A percentile compares a stretch with the other conserved stretches of the same genome.
phyloP scores from a whole-genome alignment of 1,284 basidiomycete species.

The Tremellales sp. region DNA sequence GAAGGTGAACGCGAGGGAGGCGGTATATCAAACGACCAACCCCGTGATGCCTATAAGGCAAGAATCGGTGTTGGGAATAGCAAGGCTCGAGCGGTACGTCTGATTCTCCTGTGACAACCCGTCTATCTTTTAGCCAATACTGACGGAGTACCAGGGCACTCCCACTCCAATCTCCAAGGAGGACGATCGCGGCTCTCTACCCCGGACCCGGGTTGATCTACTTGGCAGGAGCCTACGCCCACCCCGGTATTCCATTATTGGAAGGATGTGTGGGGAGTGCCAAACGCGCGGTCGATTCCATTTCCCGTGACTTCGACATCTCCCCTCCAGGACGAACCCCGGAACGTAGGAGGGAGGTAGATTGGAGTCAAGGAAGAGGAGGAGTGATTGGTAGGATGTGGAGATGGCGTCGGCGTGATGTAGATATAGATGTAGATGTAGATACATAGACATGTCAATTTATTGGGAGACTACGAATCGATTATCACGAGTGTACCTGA shows the following conservation, averaged over 20 bases:
- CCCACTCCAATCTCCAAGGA: slow-evolving; percentile 19
- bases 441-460: too few species aligned
- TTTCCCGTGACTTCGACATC: slow-evolving; percentile 10
- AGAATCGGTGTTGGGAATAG: slow-evolving; percentile 56
- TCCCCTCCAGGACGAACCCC: background rate
- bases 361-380: slow-evolving; percentile 34
- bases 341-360: slow-evolving; percentile 14
- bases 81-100: slow-evolving; percentile 61
- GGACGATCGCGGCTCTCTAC: slow-evolving; percentile 2
- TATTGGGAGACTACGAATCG: too few species aligned
- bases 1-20: background rate
- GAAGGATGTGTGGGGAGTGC: slow-evolving; percentile 49
- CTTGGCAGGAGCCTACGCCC: slow-evolving; percentile 46
- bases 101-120: background rate
- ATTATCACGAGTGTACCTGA: too few species aligned
- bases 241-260: slow-evolving; percentile 49
- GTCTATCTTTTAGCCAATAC: background rate
- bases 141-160: slow-evolving; percentile 24
- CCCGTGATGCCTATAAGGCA: slow-evolving; percentile 57
- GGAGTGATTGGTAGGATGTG: slow-evolving; percentile 24
- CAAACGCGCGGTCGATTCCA: slow-evolving; percentile 26
- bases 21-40: slow-evolving; percentile 68
- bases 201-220: slow-evolving; percentile 16
- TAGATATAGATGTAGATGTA: too few species aligned
- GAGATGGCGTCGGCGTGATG: slow-evolving; percentile 20